Evolutionary conservation across 805 yeast genomes (phyloP).

Genomic region (Candida berthetii): DNA sequence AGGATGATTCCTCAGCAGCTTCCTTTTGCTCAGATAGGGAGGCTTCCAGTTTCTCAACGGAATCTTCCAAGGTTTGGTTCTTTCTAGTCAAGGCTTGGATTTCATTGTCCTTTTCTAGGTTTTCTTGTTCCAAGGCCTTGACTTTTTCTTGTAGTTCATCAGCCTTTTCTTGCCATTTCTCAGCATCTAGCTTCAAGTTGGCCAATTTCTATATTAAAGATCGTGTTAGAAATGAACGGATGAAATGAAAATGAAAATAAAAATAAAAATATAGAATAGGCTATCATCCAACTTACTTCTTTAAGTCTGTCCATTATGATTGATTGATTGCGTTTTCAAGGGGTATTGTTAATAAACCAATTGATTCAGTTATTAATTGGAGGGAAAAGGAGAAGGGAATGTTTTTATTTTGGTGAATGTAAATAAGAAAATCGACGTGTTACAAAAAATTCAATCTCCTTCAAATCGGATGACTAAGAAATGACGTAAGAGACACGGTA

Average conservation of each 20-base stretch:
- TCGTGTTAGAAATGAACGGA: not conserved
- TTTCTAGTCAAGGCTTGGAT: conserved; percentile 89
- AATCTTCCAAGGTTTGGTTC: conserved; percentile 81
- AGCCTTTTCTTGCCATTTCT: conserved; percentile 94
- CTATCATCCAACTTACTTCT: conserved; percentile 31
- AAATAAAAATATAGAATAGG: too few relatives aligned
- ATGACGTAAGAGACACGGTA: too few relatives aligned
- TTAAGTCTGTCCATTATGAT: conserved; percentile 40
- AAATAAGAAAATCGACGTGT: too few relatives aligned
- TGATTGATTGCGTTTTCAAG: too few relatives aligned
- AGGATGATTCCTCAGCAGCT: conserved; percentile 85
- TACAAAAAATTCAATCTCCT: too few relatives aligned
- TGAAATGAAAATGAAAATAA: too few relatives aligned
- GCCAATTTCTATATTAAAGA: conserved; percentile 58
- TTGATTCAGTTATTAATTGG: too few relatives aligned
- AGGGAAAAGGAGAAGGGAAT: too few relatives aligned
- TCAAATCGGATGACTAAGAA: too few relatives aligned
- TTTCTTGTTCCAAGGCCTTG: conserved; percentile 90
- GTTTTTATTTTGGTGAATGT: too few relatives aligned
- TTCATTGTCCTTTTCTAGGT: conserved; percentile 89
- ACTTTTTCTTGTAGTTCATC: conserved; percentile 78
- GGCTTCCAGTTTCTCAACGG: conserved; percentile 66
- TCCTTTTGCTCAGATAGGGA: conserved; percentile 73
- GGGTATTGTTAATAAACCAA: too few relatives aligned
- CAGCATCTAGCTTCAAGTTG: conserved; percentile 90